A percentile compares a stretch with the other conserved stretches of the same genome.
phyloP scores from a whole-genome alignment of 176 grass and related monocot species.

The Oryza glumipatula region DNA sequence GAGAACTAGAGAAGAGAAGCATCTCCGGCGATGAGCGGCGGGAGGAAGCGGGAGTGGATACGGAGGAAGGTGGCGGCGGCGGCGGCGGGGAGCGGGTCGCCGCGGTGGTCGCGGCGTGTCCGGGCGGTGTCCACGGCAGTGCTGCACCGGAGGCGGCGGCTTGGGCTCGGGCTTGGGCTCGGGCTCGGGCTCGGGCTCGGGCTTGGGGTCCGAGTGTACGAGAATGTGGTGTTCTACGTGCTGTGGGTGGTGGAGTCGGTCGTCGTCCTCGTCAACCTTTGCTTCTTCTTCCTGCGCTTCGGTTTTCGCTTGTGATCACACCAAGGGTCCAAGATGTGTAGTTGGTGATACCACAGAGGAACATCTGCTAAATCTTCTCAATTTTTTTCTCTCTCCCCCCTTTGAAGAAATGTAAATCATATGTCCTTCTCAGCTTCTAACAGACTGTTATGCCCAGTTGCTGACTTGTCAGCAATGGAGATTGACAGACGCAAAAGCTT shows the following conservation, averaged over 20 bases:
- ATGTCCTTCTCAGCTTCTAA: too few relatives aligned
- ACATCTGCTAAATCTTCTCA: too few relatives aligned
- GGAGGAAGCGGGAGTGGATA: conserved; percentile 53
- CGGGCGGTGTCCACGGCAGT: conserved; percentile 37
- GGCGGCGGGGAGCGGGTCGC: not conserved
- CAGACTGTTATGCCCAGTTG: too few relatives aligned
- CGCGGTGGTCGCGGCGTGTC: conserved; percentile 23
- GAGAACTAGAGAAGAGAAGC: not conserved
- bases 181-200: not conserved
- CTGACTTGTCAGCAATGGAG: too few relatives aligned
- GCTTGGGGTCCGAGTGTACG: not conserved
- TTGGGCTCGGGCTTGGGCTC: not conserved
- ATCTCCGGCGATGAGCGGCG: conserved; percentile 23
- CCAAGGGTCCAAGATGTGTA: not conserved
- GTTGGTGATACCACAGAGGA: too few relatives aligned
- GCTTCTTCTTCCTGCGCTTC: conserved; percentile 66
- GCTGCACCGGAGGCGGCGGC: conserved; percentile 28
- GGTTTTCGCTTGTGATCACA: conserved; percentile 44
- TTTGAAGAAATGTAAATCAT: too few relatives aligned
- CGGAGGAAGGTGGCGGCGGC: conserved; percentile 39
- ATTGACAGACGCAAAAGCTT: too few relatives aligned
- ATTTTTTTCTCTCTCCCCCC: too few relatives aligned
- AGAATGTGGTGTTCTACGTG: conserved; percentile 47
- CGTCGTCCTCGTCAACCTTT: conserved; percentile 55
- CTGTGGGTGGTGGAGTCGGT: conserved; percentile 54